Conservation (phyloP, 2,329 filamentous ascomycete species). For the Ophiostoma piceae region DNA sequence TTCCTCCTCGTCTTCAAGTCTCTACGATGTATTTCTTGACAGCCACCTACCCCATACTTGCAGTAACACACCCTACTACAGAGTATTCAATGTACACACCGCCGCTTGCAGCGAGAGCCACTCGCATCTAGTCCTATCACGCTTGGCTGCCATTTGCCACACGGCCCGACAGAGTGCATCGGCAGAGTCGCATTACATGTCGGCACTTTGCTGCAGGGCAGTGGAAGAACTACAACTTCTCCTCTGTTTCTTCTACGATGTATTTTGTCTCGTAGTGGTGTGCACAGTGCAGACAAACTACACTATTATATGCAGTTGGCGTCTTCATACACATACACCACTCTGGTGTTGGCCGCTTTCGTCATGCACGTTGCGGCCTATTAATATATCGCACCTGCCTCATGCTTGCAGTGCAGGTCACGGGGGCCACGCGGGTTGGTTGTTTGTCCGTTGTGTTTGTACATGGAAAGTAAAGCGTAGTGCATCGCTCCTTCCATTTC, state of each 20-base stretch:
- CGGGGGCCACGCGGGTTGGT: not conserved
- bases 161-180: not conserved
- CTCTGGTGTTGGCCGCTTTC: not conserved
- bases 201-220: conserved; percentile 11
- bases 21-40: not conserved
- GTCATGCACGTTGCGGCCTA: not conserved
- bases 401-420: not conserved
- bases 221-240: not conserved
- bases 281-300: not conserved
- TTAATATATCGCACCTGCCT: not conserved
- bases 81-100: not conserved
- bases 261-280: not conserved
- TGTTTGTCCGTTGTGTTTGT: not conserved
- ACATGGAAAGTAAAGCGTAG: not conserved
- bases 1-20: not conserved
- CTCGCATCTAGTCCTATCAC: not conserved
- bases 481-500: not conserved
- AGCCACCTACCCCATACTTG: not conserved
- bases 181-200: not conserved
- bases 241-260: not conserved
- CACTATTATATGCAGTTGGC: not conserved
- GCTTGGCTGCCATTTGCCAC: not conserved
- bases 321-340: not conserved
- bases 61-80: too few relatives aligned
- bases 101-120: not conserved